A percentile compares a stretch with the other conserved stretches of the same genome.
These are phyloP conservation scores for Zangia roseola DNA, from an alignment of 768 basidiomycete genomes.

Conservation along the genomic window DNA sequence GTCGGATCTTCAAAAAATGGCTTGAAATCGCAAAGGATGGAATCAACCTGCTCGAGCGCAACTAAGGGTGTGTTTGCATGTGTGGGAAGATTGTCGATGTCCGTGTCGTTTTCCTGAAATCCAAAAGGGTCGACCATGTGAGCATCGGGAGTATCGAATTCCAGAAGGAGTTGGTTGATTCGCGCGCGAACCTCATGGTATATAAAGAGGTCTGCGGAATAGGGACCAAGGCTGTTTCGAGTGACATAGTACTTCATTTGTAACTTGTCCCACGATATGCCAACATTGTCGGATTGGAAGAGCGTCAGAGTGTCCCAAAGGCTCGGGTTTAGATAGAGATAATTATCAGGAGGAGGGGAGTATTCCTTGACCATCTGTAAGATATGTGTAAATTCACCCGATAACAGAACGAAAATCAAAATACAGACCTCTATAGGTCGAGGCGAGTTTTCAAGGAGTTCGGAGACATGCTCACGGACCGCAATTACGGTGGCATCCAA, in stretches of 20 bases:
- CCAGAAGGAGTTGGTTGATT: constrained; percentile 40
- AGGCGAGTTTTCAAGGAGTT: constrained; percentile 60
- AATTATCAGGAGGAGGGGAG: constrained; percentile 47
- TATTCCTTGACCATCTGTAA: constrained; percentile 59
- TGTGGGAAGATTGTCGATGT: constrained; percentile 24
- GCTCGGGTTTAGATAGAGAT: constrained; percentile 55
- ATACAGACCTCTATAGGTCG: constrained; percentile 61
- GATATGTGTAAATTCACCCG: constrained; percentile 3
- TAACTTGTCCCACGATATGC: constrained; percentile 60
- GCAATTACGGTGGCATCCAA: constrained; percentile 73
- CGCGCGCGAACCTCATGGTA: constrained; percentile 58
- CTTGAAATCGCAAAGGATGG: constrained; percentile 46
- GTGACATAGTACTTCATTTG: constrained; percentile 62
- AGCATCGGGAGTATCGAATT: constrained; percentile 20
- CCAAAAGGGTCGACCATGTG: constrained; percentile 16
- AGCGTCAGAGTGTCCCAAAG: constrained; percentile 53
- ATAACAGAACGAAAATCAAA: background rate
- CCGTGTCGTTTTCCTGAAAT: constrained; percentile 25
- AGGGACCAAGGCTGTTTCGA: constrained; percentile 64
- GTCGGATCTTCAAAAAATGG: constrained; percentile 36
- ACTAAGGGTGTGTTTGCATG: constrained; percentile 16
- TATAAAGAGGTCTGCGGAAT: constrained; percentile 71
- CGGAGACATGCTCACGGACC: constrained; percentile 66
- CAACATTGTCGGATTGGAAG: constrained; percentile 35
- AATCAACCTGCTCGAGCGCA: constrained; percentile 47